A percentile compares a stretch with the other conserved stretches of the same genome.
Evolutionary conservation across 306 rosid species (phyloP).

Genomic region (Cucurbita moschata): DNA sequence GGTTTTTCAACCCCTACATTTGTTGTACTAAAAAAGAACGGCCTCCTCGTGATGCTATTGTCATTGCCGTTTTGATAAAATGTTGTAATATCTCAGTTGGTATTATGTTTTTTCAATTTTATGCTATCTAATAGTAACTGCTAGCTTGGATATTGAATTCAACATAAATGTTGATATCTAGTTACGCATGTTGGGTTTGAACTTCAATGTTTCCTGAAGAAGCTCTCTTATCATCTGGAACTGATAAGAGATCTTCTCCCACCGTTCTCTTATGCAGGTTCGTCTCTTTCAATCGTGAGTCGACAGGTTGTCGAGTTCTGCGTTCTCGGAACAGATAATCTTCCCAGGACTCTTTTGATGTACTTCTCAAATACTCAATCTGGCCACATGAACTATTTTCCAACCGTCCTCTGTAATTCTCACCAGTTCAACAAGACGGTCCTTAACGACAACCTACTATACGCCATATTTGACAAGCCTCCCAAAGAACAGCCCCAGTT

Average conservation of each 20-base stretch:
- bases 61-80: background rate
- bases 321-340: conserved; percentile 67
- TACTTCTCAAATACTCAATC: conserved; percentile 79
- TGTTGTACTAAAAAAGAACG: background rate
- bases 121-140: too few relatives aligned
- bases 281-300: conserved; percentile 55
- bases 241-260: conserved; percentile 8
- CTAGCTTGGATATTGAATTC: background rate
- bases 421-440: conserved; percentile 53
- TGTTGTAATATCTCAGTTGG: background rate
- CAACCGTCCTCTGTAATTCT: conserved; percentile 78
- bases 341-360: conserved; percentile 78
- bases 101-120: background rate
- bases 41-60: background rate
- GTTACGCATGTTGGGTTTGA: background rate
- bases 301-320: conserved; percentile 75
- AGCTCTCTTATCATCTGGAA: background rate
- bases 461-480: conserved; percentile 23
- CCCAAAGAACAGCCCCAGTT: conserved; percentile 19
- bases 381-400: conserved; percentile 63
- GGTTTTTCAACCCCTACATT: too few relatives aligned
- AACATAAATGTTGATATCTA: background rate
- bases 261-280: conserved; percentile 38
- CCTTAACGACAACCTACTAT: conserved; percentile 57
- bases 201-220: background rate